Percentiles rank a stretch among this genome's conserved stretches.
These are phyloP conservation scores for Oryza glumipatula DNA, from an alignment of 176 grass and related monocot genomes.

Conservation along the genomic window DNA sequence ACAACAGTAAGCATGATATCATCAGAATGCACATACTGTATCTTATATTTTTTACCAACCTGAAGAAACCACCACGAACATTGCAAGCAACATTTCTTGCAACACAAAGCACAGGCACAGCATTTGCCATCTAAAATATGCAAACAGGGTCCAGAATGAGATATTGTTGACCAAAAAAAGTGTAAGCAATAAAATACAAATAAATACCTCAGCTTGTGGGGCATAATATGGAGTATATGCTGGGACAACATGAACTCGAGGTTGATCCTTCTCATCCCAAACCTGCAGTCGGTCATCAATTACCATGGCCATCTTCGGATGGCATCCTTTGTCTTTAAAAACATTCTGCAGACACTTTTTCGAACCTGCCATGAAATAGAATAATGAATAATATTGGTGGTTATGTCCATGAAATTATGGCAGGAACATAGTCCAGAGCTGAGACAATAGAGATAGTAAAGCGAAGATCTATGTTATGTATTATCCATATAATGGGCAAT, in stretches of 20 bases:
- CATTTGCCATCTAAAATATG: slow-evolving; percentile 73
- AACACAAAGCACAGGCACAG: slow-evolving; percentile 93
- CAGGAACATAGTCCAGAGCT: not conserved
- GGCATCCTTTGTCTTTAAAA: slow-evolving; percentile 77
- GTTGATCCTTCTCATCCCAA: slow-evolving; percentile 97
- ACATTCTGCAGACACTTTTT: slow-evolving; percentile 91
- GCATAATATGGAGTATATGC: slow-evolving; percentile 92
- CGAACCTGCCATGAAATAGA: slow-evolving; percentile 49
- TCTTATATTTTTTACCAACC: slow-evolving; percentile 49
- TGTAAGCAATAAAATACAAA: slow-evolving; percentile 29
- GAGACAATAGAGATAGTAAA: slow-evolving; percentile 8
- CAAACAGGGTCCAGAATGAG: slow-evolving; percentile 16
- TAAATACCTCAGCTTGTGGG: slow-evolving; percentile 88
- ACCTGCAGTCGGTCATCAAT: slow-evolving; percentile 94
- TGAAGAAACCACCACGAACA: slow-evolving; percentile 97
- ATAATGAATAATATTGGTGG: not conserved
- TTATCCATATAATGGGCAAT: slow-evolving; percentile 7
- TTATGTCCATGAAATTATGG: not conserved
- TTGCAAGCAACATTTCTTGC: slow-evolving; percentile 99
- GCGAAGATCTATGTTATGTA: slow-evolving; percentile 8
- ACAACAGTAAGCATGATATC: slow-evolving; percentile 24
- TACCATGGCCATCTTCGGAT: slow-evolving; percentile 99
- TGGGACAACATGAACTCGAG: slow-evolving; percentile 96
- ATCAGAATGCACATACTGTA: slow-evolving; percentile 16
- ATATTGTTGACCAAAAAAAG: slow-evolving; percentile 29